Base-by-base conservation (phyloP, 768 basidiomycete species). In the Leccinum variicolor region DNA sequence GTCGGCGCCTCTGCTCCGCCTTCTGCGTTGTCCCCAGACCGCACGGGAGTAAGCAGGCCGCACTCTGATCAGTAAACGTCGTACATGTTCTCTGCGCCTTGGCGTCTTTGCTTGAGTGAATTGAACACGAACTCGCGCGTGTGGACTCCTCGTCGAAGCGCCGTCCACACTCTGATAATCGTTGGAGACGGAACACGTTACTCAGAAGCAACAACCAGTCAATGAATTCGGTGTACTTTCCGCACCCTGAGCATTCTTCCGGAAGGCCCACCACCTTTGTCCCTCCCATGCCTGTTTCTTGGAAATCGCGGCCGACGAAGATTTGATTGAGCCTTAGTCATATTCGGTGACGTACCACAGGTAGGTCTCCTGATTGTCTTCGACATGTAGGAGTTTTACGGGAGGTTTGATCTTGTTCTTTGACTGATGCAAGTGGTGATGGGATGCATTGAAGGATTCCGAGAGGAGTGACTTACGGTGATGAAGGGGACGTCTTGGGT, bases 61-160 rank as follows among this genome's bases (percentile, higher is more conserved):
- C 62, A 63, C 52, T 63, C 62, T 5, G 62, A 62, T 29, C 61
- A 63, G 51, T 63, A 63, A 17, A 63, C 54, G 17, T 63, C 62
- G 9, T 63, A 61, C 62, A 63, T 63, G 0, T 13, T 63, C 54
- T 63, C 62, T 14, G 61, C 61, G 17, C 62, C 62, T 26, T 63
- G 62, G 4, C 51, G 56, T 10, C 62, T 54, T 7, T 28, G 5
- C 46, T 53, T 63, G 43, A 63, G 56, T 3, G 62, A 25, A 14
- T 63, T 62, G 50, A 63, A 63, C 52, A 63, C 62, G 14, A 63
- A 63, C 11, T 58, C 61, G 15, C 61, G 61, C 3, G 61, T 58
- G 41, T 63, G 62, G 6, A 62, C 62, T n/a, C 62, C 62, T 6
- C 62, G 53, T 17, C 52, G 53, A 15, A 63, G 62, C 3, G 62